A percentile compares a stretch with the other conserved stretches of the same genome.
phyloP scores from a whole-genome alignment of 768 basidiomycete species.

The Suillus sp. region DNA sequence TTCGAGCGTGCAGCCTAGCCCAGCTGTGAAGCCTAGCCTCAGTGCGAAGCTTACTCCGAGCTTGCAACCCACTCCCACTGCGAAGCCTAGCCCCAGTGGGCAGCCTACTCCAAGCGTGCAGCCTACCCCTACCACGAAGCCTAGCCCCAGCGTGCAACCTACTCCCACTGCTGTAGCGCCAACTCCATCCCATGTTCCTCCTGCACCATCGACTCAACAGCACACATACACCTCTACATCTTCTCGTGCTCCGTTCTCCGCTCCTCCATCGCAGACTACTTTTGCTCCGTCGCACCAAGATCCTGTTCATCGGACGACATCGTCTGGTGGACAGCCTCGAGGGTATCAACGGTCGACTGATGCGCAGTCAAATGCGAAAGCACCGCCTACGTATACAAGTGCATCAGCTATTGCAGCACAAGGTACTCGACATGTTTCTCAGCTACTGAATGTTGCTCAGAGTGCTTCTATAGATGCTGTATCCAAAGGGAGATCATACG shows the following conservation, averaged over 20 bases:
- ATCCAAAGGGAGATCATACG: not conserved
- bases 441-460: not conserved
- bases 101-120: not conserved
- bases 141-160: not conserved
- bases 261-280: conserved; percentile 25
- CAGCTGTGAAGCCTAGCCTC: not conserved
- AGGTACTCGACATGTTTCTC: not conserved
- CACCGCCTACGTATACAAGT: conserved; percentile 5
- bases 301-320: conserved; percentile 23
- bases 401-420: not conserved
- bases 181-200: not conserved
- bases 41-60: not conserved
- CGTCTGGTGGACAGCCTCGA: conserved; percentile 25
- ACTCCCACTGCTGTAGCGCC: not conserved
- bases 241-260: conserved; percentile 25
- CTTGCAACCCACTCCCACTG: not conserved
- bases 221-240: conserved; percentile 15
- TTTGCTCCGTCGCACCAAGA: conserved; percentile 13
- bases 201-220: conserved; percentile 8
- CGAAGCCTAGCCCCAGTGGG: not conserved
- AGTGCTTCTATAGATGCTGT: conserved; percentile 1
- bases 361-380: conserved; percentile 22
- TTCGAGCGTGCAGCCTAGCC: not conserved
- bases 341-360: conserved; percentile 28
- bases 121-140: not conserved